Evolutionary conservation across 1,284 basidiomycete species (phyloP), one percentile per base, ranked within the genome.

Genomic region (Peniophora sp.): DNA sequence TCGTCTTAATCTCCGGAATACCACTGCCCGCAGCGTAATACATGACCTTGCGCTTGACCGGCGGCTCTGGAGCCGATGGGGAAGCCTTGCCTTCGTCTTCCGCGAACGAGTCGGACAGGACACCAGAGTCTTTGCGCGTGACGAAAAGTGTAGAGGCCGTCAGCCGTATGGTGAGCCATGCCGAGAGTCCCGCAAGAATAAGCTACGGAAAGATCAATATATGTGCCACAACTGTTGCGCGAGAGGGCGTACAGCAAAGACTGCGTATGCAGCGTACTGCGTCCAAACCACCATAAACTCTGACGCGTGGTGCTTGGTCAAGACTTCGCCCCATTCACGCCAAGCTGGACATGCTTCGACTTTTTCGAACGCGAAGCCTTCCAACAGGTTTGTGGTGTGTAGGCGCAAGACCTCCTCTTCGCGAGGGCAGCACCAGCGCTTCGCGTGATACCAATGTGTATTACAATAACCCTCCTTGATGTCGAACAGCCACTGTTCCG

Each of bases 1-100:
- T 97, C 1, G 93, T 95, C 69, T 98, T 99, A 66, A 98, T 88
- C 67, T 98, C 96, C 0, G 95, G 94, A 52, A 98, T 96, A 55
- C 96, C 96, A 61, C 90, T 93, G 12, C 96, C 96, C 24, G 92
- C 92, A 12, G 95, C 96, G 84, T 93, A 95, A 69, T 89, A 94
- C 67, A 93, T 73, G 43, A 88, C 77, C 58, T 85, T 84, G 47
- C 92, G 78, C 55, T 76, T 80, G 19, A 66, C 56, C 14, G 52
- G 61, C 5, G 64, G 50, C 3, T 55, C 47, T 17, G 53, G 48
- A 45, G 62, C 58, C 24, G 52, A 46, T 39, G 56, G 55, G 59
- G 66, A 50, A 50, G 53, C 58, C 48, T 65, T 60, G 11, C 56
- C 60, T 22, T 59, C 56, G 0, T 62, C 56, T 45, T 58, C 54